Base-by-base conservation (phyloP, 768 basidiomycete species). In the Amanita pseudoporphyria region DNA sequence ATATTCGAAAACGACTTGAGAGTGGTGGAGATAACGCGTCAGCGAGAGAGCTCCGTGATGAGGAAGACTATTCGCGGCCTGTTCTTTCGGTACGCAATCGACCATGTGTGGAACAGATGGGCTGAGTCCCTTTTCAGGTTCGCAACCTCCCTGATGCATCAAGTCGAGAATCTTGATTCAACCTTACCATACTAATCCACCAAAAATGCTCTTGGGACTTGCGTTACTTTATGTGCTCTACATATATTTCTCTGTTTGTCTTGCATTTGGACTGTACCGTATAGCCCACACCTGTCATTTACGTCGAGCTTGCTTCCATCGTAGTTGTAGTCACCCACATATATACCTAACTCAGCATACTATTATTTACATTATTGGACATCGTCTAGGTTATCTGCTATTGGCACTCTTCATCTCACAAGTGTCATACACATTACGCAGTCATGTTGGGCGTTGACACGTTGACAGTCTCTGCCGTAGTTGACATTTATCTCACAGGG, bases 41-140 rank as follows among this genome's bases (percentile, higher is more conserved):
- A 14, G 57, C 60, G 26, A 55, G 56, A 52, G 69, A 63, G 39
- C 58, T 71, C 39, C 66, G 63, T 53, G 78, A 82, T 55, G 72
- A 77, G 24, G 74, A 78, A 52, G 80, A 79, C 52, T 78, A 79
- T 64, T 74, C 72, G 18, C 67, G 73, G 41, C 71, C 69, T 45
- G 77, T 81, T 21, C 70, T 82, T 53, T 77, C 68, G 53, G 81
- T 74, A 62, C 57, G 74, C 64, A 16, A 3, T 43, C 31, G 9
- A 5, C 31, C 49, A 42, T 40, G 44, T 44, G 30, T 26, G 18
- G 7, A 39, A 32, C 21, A 41, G 41, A 26, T 5, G 39, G 18
- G 31, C 10, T 47, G 14, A 49, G 13, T 36, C 31, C 35, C 22
- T n/a, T 46, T 43, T 37, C 53, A 80, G 78, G 76, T 81, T 59